Percentiles rank a stretch among this genome's conserved stretches.
These are phyloP conservation scores for Fragaria nilgerrensis DNA, from an alignment of 306 rosid genomes.

Conservation along the genomic window DNA sequence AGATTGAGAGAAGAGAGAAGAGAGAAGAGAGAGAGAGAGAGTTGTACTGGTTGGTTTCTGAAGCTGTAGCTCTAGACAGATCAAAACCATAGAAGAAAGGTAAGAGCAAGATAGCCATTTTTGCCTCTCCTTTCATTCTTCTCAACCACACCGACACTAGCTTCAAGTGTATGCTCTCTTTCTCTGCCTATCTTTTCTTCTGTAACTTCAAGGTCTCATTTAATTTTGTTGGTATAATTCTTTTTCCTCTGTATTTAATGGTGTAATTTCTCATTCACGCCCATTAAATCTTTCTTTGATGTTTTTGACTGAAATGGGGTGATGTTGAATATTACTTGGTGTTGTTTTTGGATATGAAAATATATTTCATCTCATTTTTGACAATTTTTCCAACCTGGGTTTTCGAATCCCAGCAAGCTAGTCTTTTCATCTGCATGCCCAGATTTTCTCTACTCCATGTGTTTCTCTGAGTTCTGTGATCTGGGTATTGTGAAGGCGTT, in stretches of 20 bases:
- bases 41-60: not conserved
- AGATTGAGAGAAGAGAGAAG: not conserved
- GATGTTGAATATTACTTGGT: not conserved
- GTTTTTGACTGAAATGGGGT: constrained; percentile 5
- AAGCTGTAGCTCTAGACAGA: not conserved
- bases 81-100: not conserved
- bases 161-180: constrained; percentile 10
- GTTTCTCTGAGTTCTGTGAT: not conserved
- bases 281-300: constrained; percentile 2
- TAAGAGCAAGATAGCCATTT: not conserved
- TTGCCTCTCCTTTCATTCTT: not conserved
- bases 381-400: not conserved
- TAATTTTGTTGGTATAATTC: not conserved
- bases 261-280: not conserved
- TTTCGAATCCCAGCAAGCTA: not conserved
- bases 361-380: not conserved
- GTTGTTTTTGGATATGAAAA: not conserved
- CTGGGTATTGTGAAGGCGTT: not conserved
- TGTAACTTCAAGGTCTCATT: constrained; percentile 4
- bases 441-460: not conserved
- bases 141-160: constrained; percentile 26
- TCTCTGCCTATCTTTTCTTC: not conserved
- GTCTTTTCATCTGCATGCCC: not conserved
- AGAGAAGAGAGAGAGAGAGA: constrained; percentile 1
- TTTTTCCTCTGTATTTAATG: not conserved